Evolutionary conservation across 2,329 filamentous ascomycete species (phyloP).

Genomic region (Aureobasidium sp.): DNA sequence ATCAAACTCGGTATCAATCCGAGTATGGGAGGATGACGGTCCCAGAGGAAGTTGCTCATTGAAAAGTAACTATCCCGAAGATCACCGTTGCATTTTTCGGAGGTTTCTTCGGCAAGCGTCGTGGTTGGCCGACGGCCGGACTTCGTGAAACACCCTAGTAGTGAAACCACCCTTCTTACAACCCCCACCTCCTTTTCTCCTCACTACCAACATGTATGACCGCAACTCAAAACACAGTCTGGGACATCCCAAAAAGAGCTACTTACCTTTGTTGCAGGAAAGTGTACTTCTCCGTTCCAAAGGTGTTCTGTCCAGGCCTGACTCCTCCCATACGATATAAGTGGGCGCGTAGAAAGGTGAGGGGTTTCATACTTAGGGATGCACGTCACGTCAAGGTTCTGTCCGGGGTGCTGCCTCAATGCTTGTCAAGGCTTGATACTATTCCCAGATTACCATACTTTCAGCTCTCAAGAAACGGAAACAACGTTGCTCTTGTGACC

Average conservation of each 20-base stretch:
- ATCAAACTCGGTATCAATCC: too few species aligned
- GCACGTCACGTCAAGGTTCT: background rate
- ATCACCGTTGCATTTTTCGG: background rate
- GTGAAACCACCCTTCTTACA: background rate
- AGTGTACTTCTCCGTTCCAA: too few species aligned
- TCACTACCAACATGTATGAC: background rate
- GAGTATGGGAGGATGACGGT: background rate
- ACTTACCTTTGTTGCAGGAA: too few species aligned
- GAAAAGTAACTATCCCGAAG: background rate
- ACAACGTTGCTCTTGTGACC: background rate
- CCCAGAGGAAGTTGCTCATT: background rate
- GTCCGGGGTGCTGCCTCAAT: background rate
- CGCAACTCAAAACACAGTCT: background rate
- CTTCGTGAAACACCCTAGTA: background rate
- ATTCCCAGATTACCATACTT: background rate
- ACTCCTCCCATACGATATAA: too few species aligned
- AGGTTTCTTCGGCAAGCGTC: conserved; percentile 4
- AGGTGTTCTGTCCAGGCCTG: too few species aligned
- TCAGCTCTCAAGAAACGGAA: background rate
- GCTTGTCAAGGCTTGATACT: background rate
- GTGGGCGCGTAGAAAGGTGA: too few species aligned
- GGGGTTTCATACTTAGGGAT: background rate
- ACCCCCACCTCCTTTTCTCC: background rate
- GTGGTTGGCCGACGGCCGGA: conserved; percentile 3
- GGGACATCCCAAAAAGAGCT: background rate